Evolutionary conservation across 495 filamentous ascomycete species (phyloP).

Genomic region (Aspergillus incahuasiensis): DNA sequence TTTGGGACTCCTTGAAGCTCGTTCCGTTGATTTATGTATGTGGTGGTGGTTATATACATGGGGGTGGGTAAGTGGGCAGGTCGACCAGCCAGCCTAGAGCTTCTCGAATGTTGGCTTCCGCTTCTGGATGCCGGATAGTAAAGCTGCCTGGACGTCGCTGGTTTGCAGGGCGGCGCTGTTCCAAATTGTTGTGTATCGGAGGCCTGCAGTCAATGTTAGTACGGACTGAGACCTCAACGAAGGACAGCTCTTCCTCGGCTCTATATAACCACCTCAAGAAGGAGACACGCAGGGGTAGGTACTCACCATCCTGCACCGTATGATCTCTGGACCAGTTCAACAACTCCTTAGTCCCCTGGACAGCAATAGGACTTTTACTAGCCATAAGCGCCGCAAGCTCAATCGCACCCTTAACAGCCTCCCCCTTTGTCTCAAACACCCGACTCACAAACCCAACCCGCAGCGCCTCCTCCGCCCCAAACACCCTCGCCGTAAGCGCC

Average conservation of each 20-base stretch:
- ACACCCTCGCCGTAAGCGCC: slow-evolving; percentile 69
- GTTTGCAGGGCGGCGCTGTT: slow-evolving; percentile 81
- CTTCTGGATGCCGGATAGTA: slow-evolving; percentile 74
- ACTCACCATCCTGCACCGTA: slow-evolving; percentile 67
- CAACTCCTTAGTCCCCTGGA: slow-evolving; percentile 89
- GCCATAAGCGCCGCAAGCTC: slow-evolving; percentile 65
- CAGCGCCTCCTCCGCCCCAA: slow-evolving; percentile 73
- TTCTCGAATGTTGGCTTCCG: slow-evolving; percentile 82
- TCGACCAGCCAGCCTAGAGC: slow-evolving; percentile 48
- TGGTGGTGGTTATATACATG: too few relatives aligned
- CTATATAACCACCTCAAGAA: not conserved
- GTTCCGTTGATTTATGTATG: too few relatives aligned
- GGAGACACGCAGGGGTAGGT: not conserved
- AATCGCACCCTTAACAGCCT: slow-evolving; percentile 57
- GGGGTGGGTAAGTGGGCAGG: too few relatives aligned
- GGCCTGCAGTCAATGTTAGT: slow-evolving; percentile 37
- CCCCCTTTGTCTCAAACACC: slow-evolving; percentile 63
- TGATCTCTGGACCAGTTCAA: slow-evolving; percentile 83
- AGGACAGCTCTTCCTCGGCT: not conserved
- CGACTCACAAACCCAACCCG: slow-evolving; percentile 78
- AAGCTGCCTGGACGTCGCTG: slow-evolving; percentile 66
- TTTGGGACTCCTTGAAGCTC: too few relatives aligned
- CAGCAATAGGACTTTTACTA: slow-evolving; percentile 83
- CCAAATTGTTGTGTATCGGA: slow-evolving; percentile 84
- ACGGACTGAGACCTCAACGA: not conserved